Base-by-base conservation (phyloP, 768 basidiomycete genomes). In the Mycena chlorophos region DNA sequence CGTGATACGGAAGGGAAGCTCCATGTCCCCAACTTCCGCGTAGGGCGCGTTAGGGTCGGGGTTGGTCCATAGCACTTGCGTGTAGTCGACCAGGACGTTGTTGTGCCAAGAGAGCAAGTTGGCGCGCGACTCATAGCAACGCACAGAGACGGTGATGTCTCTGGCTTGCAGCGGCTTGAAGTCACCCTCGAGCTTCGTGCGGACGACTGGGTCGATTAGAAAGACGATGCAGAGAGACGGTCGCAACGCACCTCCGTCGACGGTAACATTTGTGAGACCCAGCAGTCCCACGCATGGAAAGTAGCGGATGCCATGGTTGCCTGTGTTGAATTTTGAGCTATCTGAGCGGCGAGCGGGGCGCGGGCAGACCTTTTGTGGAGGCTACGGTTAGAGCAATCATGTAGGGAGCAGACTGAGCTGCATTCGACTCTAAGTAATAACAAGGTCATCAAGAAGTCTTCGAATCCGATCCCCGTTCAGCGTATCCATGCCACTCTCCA, bases 211-310 rank as follows among this genome's bases (percentile, higher is more conserved):
- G 51, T 57, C 47, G 40, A 62, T 53, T 28, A 61, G 54, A 20
- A 50, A 4, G 14, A n/a, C 53, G 60, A 58, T 40, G 54, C 27
- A 42, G 56, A 43, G 23, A 42, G 14, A 39, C 56, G 57, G 22
- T 42, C 43, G 39, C 45, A 19, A 78, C 83, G 63, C 54, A 86
- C 87, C 71, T 70, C 91, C 91, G 73, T 91, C 87, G 64, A 91
- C 81, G 65, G 80, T 82, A 72, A 93, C 75, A 53, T 87, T 84
- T 40, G 89, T 91, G 66, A 94, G 79, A 61, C 89, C 91, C 61
- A 93, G 85, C 72, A 84, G 87, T 66, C 91, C 91, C 52, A 74
- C 71, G 77, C 83, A 75, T 48, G 91, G 91, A 70, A 89, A 93
- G 71, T 80, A 87, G 52, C 84, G 80, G 54, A 82, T 77, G 57